A percentile compares a stretch with the other conserved stretches of the same genome.
Conservation (phyloP, 2,329 filamentous ascomycete species). For the Grosmannia penicillata region DNA sequence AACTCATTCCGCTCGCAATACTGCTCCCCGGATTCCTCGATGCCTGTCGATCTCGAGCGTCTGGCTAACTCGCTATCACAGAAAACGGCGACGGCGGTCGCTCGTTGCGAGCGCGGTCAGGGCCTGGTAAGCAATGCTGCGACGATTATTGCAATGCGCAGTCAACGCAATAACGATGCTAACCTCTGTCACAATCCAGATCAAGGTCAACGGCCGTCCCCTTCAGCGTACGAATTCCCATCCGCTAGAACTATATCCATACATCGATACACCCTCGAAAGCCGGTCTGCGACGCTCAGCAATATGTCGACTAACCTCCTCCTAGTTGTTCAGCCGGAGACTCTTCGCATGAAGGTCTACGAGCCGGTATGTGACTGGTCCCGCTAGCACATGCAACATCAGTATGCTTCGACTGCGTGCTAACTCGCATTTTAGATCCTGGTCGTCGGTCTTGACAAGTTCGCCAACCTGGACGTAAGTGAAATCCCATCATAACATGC, state of each 20-base stretch:
- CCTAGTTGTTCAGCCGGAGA: constrained; percentile 12
- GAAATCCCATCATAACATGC: no score
- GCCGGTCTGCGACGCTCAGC: neutral
- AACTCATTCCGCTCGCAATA: neutral
- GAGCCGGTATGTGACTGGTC: constrained; percentile 48
- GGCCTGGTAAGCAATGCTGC: constrained; percentile 43
- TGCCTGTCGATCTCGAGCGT: neutral
- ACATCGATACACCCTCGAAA: neutral
- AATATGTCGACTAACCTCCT: constrained; percentile 1
- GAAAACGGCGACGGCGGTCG: constrained; percentile 79
- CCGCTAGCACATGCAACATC: constrained; percentile 13
- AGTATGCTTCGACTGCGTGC: neutral
- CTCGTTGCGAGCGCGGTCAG: constrained; percentile 58
- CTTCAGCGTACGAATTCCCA: constrained; percentile 26
- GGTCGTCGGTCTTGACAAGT: constrained; percentile 82
- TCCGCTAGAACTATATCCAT: neutral
- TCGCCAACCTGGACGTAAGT: constrained; percentile 49
- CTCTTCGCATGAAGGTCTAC: constrained; percentile 54
- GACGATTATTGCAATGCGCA: neutral
- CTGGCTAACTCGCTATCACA: constrained; percentile 4
- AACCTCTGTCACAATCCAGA: constrained; percentile 1
- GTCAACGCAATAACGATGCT: no score
- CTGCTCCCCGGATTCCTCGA: neutral
- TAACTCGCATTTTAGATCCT: constrained; percentile 36
- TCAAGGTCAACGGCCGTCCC: constrained; percentile 98